phyloP scores from a whole-genome alignment of 208 protist genomes.

The Trypanosoma vivax region DNA sequence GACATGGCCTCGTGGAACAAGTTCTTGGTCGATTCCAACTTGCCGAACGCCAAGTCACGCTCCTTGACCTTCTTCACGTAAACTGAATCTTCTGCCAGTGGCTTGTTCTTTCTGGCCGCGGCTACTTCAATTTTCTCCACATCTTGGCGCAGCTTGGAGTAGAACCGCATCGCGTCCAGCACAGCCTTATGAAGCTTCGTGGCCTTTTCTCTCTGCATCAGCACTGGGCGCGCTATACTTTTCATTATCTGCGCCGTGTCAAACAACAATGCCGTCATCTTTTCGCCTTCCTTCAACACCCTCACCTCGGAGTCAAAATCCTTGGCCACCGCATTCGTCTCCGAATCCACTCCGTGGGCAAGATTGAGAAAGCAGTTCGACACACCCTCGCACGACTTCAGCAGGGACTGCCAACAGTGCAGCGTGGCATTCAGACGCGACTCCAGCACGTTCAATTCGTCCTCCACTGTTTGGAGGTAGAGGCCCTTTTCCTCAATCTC shows the following conservation, averaged over 20 bases:
- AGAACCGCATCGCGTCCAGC: conserved; percentile 35
- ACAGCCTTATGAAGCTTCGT: conserved; percentile 32
- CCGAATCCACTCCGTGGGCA: conserved; percentile 19
- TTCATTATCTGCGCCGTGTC: conserved; percentile 39
- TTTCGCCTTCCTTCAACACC: conserved; percentile 48
- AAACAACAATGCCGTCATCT: conserved; percentile 46
- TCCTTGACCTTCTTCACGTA: conserved; percentile 41
- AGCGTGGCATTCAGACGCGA: conserved; percentile 39
- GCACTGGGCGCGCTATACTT: conserved; percentile 21
- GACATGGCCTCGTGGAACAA: conserved; percentile 25
- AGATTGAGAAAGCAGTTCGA: conserved; percentile 41
- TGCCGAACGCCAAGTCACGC: conserved; percentile 34
- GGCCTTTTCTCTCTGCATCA: conserved; percentile 28
- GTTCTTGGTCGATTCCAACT: conserved; percentile 26
- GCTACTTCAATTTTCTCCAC: conserved; percentile 47
- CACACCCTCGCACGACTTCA: conserved; percentile 45
- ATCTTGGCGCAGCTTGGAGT: conserved; percentile 40
- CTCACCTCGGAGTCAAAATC: conserved; percentile 47
- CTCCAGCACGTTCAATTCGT: conserved; percentile 45
- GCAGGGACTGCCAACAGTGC: conserved; percentile 42
- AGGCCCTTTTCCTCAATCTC: conserved; percentile 32
- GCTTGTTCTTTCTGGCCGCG: conserved; percentile 69
- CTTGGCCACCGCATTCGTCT: conserved; percentile 17
- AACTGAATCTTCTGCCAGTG: conserved; percentile 28
- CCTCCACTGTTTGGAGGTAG: conserved; percentile 39